A percentile compares a stretch with the other conserved stretches of the same genome.
phyloP scores from a whole-genome alignment of 306 rosid genomes.

The Inga laurina region DNA sequence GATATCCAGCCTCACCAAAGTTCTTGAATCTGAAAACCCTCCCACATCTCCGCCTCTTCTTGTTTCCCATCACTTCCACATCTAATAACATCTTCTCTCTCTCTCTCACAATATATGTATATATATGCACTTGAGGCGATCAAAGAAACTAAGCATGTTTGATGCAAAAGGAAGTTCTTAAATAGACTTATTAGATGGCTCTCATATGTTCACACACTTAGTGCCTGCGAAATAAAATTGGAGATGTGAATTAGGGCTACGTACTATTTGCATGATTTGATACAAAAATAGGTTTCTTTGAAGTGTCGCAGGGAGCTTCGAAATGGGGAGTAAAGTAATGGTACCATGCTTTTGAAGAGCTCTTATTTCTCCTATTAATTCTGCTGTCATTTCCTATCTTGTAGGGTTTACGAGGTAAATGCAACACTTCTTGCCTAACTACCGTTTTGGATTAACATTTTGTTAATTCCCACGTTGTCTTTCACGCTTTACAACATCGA shows the following conservation, averaged over 20 bases:
- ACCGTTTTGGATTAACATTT: conserved; percentile 40
- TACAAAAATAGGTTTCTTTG: conserved; percentile 51
- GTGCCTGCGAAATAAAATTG: conserved; percentile 67
- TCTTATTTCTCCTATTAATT: conserved; percentile 56
- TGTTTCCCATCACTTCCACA: conserved; percentile 56
- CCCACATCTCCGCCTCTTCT: conserved; percentile 81
- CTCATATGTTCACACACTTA: conserved; percentile 43
- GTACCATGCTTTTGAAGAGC: conserved; percentile 46
- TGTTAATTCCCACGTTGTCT: conserved; percentile 36
- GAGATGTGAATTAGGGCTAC: neutral
- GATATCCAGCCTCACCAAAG: conserved; percentile 77
- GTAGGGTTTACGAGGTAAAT: conserved; percentile 34
- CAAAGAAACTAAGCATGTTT: neutral
- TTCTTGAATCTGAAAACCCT: conserved; percentile 75
- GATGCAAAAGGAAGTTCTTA: conserved; percentile 19
- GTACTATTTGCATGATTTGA: conserved; percentile 63
- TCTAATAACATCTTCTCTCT: conserved; percentile 53
- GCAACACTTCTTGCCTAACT: conserved; percentile 63
- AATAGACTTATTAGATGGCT: neutral
- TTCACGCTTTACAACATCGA: conserved; percentile 29
- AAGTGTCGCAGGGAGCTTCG: conserved; percentile 42
- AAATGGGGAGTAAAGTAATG: conserved; percentile 56
- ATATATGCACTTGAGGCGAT: neutral
- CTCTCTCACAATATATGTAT: too few species aligned
- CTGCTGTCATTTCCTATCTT: conserved; percentile 49